Evolutionary conservation across 257 asterid species (phyloP).

Genomic region (Solanum bulbocastanum): DNA sequence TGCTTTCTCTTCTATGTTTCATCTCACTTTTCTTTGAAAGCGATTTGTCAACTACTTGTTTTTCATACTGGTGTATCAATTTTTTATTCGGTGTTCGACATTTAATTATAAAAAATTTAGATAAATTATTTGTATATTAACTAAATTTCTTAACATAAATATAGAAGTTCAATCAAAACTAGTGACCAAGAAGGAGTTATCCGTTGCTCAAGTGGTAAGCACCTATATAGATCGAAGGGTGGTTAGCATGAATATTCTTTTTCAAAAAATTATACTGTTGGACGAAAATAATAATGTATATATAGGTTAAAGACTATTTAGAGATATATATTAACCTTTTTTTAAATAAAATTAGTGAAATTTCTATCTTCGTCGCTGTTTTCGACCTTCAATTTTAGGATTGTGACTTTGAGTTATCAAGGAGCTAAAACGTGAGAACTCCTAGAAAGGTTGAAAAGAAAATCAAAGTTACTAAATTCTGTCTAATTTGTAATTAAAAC

Average conservation of each 20-base stretch:
- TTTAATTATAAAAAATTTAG: neutral
- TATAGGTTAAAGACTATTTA: neutral
- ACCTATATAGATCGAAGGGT: neutral
- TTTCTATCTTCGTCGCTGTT: accelerated
- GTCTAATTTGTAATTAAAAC: neutral
- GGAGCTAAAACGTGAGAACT: neutral
- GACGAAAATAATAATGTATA: neutral
- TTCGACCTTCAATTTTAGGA: neutral
- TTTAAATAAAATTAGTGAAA: no score
- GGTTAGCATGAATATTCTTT: neutral
- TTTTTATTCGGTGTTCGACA: neutral
- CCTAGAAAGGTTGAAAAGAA: neutral
- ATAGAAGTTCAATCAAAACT: neutral
- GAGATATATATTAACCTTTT: neutral
- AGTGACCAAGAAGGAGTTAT: neutral
- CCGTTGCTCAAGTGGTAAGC: neutral
- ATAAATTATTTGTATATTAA: neutral
- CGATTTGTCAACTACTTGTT: conserved; percentile 49
- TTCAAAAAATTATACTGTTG: neutral
- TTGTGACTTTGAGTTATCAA: neutral
- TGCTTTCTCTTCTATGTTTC: conserved; percentile 36
- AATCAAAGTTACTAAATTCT: neutral
- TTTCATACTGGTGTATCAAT: neutral
- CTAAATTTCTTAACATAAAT: neutral
- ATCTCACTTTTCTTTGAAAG: conserved; percentile 49